Conservation (phyloP, 345 rosid species). For the Acer yangbiense region DNA sequence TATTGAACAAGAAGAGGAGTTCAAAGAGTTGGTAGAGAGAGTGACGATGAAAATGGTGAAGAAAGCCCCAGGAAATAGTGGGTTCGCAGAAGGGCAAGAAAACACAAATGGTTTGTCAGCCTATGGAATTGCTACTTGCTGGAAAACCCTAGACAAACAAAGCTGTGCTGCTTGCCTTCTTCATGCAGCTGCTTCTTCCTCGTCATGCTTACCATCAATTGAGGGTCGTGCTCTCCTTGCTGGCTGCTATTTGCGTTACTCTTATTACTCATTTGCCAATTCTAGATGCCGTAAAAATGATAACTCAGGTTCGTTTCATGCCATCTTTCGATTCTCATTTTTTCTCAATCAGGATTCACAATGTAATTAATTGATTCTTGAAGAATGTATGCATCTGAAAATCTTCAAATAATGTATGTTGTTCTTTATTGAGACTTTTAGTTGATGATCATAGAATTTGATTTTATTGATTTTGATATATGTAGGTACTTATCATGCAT, state of each 20-base stretch:
- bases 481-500: conserved; percentile 21
- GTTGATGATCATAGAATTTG: not conserved
- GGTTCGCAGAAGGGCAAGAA: conserved; percentile 27
- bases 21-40: conserved; percentile 30
- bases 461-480: not conserved
- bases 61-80: conserved; percentile 34
- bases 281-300: not conserved
- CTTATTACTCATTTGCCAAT: conserved; percentile 35
- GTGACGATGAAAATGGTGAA: conserved; percentile 20
- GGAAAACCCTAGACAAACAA: conserved; percentile 39
- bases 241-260: conserved; percentile 57
- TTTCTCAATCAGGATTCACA: too few relatives aligned
- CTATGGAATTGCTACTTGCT: conserved; percentile 47
- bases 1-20: conserved; percentile 11
- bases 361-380: too few relatives aligned
- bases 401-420: not conserved
- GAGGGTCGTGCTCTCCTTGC: conserved; percentile 52
- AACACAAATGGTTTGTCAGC: conserved; percentile 19
- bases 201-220: conserved; percentile 38
- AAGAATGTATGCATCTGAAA: not conserved
- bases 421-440: not conserved
- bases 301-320: not conserved
- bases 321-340: too few relatives aligned
- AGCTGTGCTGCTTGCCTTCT: conserved; percentile 41
- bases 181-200: conserved; percentile 32